These are phyloP conservation scores for Voacanga thouarsii DNA, from an alignment of 257 asterid genomes.

Conservation along the genomic window DNA sequence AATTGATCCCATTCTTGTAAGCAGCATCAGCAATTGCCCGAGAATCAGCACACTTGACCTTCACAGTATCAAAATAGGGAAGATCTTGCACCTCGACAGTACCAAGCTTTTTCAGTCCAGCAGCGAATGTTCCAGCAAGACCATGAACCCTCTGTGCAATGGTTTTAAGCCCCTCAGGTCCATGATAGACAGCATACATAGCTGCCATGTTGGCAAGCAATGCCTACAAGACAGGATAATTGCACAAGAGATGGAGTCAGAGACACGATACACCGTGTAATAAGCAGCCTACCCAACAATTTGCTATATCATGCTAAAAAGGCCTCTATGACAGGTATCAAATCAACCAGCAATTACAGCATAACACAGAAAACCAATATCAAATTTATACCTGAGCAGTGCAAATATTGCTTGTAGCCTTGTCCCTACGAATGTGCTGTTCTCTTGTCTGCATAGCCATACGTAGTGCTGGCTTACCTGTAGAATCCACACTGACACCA, in stretches of 20 bases:
- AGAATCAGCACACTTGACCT: slow-evolving; percentile 70
- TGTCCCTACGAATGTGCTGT: slow-evolving; percentile 97
- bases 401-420: slow-evolving; percentile 99
- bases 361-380: neutral
- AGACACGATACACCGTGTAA: neutral
- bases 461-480: slow-evolving; percentile 91
- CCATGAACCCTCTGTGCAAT: slow-evolving; percentile 95
- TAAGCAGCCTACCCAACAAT: neutral
- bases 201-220: slow-evolving; percentile 99
- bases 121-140: slow-evolving; percentile 75
- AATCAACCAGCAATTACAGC: neutral
- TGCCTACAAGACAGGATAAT: slow-evolving; percentile 51
- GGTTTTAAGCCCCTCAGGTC: slow-evolving; percentile 93
- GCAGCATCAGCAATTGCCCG: slow-evolving; percentile 83
- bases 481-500: slow-evolving; percentile 89
- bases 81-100: slow-evolving; percentile 81
- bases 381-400: slow-evolving; percentile 76
- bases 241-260: slow-evolving; percentile 2
- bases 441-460: slow-evolving; percentile 99
- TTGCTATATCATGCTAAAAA: neutral
- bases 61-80: slow-evolving; percentile 95
- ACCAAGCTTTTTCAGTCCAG: slow-evolving; percentile 86
- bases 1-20: slow-evolving; percentile 57
- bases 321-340: neutral
- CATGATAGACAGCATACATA: slow-evolving; percentile 97